Percentiles rank a stretch among this genome's conserved stretches.
Evolutionary conservation across 1,284 basidiomycete species (phyloP).

Genomic region (Cryptococcus maquisensis): DNA sequence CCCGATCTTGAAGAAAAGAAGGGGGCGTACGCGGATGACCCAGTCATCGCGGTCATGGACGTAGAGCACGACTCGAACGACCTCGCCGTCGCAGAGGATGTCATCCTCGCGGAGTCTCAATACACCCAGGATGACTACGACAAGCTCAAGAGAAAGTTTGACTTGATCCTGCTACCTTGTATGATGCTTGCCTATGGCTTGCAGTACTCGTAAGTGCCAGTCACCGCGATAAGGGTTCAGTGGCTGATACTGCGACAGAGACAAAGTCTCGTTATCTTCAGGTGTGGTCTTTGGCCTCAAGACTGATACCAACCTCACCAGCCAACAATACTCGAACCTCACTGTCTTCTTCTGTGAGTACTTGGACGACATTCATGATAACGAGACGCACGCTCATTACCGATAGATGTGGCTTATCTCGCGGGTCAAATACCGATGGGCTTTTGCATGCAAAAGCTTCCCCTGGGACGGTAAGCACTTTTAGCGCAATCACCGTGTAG

Average conservation of each 20-base stretch:
- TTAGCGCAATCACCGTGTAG: not conserved
- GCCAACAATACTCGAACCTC: conserved; percentile 23
- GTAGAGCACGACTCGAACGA: not conserved
- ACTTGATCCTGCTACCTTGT: conserved; percentile 12
- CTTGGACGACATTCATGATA: not conserved
- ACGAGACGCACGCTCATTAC: not conserved
- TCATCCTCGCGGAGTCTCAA: conserved; percentile 5
- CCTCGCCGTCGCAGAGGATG: conserved; percentile 3
- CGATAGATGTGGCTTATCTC: conserved; percentile 21
- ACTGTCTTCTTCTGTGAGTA: conserved; percentile 30
- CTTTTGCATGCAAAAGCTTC: conserved; percentile 24
- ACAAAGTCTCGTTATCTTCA: conserved; percentile 6
- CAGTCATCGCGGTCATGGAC: not conserved
- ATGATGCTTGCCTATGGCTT: conserved; percentile 15
- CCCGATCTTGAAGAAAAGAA: conserved; percentile 29
- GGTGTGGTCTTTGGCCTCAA: conserved; percentile 27
- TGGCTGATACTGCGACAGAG: not conserved
- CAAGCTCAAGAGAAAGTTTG: conserved; percentile 13
- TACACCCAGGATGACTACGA: conserved; percentile 12
- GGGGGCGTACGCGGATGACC: not conserved
- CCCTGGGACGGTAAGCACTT: conserved; percentile 17
- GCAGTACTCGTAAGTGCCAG: conserved; percentile 7
- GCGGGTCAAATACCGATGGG: conserved; percentile 23
- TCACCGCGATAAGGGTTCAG: too few species aligned
- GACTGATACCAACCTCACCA: conserved; percentile 24